Conservation (phyloP, 305 asterid genomes). For the Rubia occidens region DNA sequence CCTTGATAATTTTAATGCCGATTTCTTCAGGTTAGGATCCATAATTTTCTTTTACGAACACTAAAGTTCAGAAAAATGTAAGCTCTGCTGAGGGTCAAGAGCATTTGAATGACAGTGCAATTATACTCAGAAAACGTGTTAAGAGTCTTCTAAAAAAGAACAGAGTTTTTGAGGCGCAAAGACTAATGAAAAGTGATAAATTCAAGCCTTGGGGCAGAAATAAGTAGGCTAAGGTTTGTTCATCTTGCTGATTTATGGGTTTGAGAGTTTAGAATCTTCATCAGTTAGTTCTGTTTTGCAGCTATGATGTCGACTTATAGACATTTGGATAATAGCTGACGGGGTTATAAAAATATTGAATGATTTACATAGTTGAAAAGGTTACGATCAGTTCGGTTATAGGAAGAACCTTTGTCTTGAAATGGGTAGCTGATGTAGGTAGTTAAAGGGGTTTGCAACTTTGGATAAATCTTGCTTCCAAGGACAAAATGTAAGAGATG, state of each 20-base stretch:
- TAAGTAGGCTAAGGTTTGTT: conserved; percentile 75
- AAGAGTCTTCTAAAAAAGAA: conserved; percentile 57
- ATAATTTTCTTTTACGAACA: conserved; percentile 55
- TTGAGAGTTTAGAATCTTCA: conserved; percentile 23
- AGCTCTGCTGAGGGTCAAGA: conserved; percentile 18
- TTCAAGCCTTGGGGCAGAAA: conserved; percentile 69
- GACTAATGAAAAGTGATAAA: conserved; percentile 66
- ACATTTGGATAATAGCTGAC: no score
- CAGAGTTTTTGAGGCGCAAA: conserved; percentile 55
- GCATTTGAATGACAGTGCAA: conserved; percentile 37
- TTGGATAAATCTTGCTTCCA: conserved; percentile 85
- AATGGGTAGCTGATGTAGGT: conserved; percentile 43
- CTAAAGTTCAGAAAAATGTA: conserved; percentile 31
- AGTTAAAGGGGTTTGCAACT: conserved; percentile 65
- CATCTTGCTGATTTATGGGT: neutral
- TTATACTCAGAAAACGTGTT: conserved; percentile 56
- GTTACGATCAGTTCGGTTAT: no score
- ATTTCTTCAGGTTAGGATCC: conserved; percentile 63
- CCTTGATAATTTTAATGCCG: conserved; percentile 5
- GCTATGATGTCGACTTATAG: no score
- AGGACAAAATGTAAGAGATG: conserved; percentile 63
- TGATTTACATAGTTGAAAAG: no score
- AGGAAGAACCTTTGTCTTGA: no score
- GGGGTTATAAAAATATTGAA: no score
- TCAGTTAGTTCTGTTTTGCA: neutral